A percentile compares a stretch with the other conserved stretches of the same genome.
Evolutionary conservation across 176 grass and related monocot genomes (phyloP).

Genomic region (Triticum urartu): DNA sequence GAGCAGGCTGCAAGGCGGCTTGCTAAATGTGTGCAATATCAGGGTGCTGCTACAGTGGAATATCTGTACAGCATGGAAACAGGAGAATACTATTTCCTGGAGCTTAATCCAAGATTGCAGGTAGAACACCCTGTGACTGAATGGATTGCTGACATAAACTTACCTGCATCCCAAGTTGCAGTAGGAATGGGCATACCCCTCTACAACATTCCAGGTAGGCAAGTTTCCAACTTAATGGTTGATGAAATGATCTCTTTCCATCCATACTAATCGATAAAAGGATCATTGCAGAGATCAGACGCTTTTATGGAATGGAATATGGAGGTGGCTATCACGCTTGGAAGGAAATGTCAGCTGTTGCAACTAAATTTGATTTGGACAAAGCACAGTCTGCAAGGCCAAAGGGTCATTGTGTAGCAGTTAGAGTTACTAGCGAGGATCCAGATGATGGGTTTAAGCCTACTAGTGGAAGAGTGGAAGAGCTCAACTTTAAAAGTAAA

Average conservation of each 20-base stretch:
- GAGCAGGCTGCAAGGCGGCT: slow-evolving; percentile 95
- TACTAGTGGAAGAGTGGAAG: slow-evolving; percentile 92
- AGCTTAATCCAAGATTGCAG: slow-evolving; percentile 95
- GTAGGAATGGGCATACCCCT: slow-evolving; percentile 97
- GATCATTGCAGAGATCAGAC: slow-evolving; percentile 70
- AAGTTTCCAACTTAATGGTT: slow-evolving; percentile 20
- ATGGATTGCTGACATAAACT: slow-evolving; percentile 99
- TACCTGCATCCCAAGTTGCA: slow-evolving; percentile 97
- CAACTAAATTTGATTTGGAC: slow-evolving; percentile 90
- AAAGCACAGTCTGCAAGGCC: slow-evolving; percentile 72
- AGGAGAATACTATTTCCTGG: slow-evolving; percentile 92
- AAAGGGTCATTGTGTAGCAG: slow-evolving; percentile 93
- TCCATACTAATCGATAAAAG: slow-evolving; percentile 15
- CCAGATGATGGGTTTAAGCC: slow-evolving; percentile 99
- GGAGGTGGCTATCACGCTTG: slow-evolving; percentile 81
- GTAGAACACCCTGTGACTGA: slow-evolving; percentile 97
- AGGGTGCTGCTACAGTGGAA: slow-evolving; percentile 91
- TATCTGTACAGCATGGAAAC: slow-evolving; percentile 99
- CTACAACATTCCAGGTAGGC: slow-evolving; percentile 88
- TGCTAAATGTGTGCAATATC: slow-evolving; percentile 85
- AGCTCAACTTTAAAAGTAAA: slow-evolving; percentile 99
- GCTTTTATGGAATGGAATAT: slow-evolving; percentile 90
- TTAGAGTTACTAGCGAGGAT: slow-evolving; percentile 94
- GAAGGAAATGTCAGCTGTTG: slow-evolving; percentile 83
- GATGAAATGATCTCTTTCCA: not conserved